Conservation (phyloP, 2,329 filamentous ascomycete genomes). For the Sarocladiaceae sp. region DNA sequence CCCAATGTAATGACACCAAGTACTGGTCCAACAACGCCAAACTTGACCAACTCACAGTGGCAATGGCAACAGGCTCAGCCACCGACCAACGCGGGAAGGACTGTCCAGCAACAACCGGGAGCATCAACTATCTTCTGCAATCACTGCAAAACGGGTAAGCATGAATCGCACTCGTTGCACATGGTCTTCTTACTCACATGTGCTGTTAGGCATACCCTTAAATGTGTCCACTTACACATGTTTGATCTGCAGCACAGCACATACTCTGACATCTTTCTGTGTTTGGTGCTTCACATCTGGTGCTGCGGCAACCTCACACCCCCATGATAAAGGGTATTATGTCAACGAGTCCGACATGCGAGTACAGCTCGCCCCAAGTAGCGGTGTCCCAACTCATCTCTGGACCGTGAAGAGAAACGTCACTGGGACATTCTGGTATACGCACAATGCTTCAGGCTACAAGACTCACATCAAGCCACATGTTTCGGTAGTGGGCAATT, state of each 20-base stretch:
- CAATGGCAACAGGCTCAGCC: neutral
- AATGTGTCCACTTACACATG: conserved; percentile 22
- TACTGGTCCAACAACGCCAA: neutral
- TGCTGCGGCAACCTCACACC: conserved; percentile 17
- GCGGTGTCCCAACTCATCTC: conserved; percentile 14
- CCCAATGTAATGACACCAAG: neutral
- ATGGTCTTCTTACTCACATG: neutral
- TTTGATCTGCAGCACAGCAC: conserved; percentile 23
- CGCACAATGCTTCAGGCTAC: conserved; percentile 19
- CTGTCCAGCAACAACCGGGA: neutral
- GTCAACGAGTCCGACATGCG: conserved; percentile 21
- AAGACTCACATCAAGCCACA: conserved; percentile 21
- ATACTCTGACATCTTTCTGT: conserved; percentile 17
- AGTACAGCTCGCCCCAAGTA: conserved; percentile 14
- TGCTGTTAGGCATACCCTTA: conserved; percentile 14
- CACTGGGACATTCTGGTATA: conserved; percentile 22
- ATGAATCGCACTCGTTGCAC: neutral
- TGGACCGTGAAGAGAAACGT: conserved; percentile 24
- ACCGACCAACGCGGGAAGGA: neutral
- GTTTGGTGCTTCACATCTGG: conserved; percentile 24
- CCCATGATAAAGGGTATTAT: conserved; percentile 21
- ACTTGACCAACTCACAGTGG: neutral
- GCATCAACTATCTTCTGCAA: neutral
- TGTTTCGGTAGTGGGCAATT: conserved; percentile 11
- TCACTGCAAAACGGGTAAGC: conserved; percentile 4